These are phyloP conservation scores for Pseudevernia furfuracea DNA, from an alignment of 495 filamentous ascomycete genomes.

Conservation along the genomic window DNA sequence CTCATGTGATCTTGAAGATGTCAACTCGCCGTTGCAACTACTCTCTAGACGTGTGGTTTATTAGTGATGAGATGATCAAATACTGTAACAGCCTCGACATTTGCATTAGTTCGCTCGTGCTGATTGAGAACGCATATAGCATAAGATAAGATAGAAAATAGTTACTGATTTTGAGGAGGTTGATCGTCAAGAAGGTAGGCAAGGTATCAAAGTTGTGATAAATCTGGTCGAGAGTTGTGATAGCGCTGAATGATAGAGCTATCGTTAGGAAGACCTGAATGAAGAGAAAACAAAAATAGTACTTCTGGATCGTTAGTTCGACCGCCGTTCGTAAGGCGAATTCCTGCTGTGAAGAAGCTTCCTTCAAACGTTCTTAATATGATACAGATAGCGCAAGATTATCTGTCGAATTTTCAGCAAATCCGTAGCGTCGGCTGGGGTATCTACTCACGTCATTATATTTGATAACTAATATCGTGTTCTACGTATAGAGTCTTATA, in stretches of 20 bases:
- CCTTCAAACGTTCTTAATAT: no score
- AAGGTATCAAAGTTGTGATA: conserved; percentile 14
- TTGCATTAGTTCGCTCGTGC: conserved; percentile 61
- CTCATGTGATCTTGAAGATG: conserved; percentile 58
- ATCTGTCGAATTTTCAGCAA: no score
- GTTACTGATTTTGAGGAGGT: conserved; percentile 65
- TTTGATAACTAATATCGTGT: no score
- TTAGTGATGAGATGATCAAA: conserved; percentile 50
- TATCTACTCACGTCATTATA: no score
- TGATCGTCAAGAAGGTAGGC: conserved; percentile 51
- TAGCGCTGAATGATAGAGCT: conserved; percentile 48
- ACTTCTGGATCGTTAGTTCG: conserved; percentile 47
- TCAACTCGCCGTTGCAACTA: conserved; percentile 59
- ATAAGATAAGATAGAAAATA: conserved; percentile 82
- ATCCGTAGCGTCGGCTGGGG: no score
- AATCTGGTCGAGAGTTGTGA: conserved; percentile 31
- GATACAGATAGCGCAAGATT: no score
- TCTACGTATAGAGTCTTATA: no score
- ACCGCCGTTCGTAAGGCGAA: not conserved
- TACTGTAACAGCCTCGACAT: conserved; percentile 54
- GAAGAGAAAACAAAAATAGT: conserved; percentile 75
- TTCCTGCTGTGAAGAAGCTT: conserved; percentile 3
- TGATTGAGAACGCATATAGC: conserved; percentile 61
- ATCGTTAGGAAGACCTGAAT: conserved; percentile 72
- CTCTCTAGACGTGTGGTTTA: conserved; percentile 62